Percentiles rank a stretch among this genome's conserved stretches.
Evolutionary conservation across 768 basidiomycete genomes (phyloP).

Genomic region (Hypholoma sublateritium): DNA sequence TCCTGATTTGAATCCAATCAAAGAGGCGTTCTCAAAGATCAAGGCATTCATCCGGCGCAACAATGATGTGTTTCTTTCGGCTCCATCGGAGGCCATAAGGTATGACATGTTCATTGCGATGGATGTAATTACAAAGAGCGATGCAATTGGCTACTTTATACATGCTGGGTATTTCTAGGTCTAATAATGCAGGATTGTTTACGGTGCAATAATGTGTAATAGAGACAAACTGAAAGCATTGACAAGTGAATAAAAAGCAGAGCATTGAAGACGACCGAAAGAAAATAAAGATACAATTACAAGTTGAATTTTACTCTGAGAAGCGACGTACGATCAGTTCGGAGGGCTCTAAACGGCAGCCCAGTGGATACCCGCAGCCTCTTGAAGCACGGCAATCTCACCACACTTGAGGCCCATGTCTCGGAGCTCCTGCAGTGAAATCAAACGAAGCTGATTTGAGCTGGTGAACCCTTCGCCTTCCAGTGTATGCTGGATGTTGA

Average conservation of each 20-base stretch:
- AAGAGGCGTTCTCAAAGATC: conserved; percentile 38
- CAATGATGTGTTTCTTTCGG: conserved; percentile 7
- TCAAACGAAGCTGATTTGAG: conserved; percentile 7
- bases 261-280: neutral
- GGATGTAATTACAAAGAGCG: conserved; percentile 24
- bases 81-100: conserved; percentile 17
- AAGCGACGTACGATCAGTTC: neutral
- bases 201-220: too few relatives aligned
- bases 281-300: neutral
- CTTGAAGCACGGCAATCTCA: conserved; percentile 17
- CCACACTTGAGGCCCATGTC: conserved; percentile 20
- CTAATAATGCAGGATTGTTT: neutral
- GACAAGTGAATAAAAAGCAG: neutral
- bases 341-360: neutral
- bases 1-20: conserved; percentile 39
- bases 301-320: neutral
- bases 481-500: neutral
- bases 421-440: conserved; percentile 11
- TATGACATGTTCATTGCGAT: conserved; percentile 26
- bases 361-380: conserved; percentile 11
- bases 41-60: conserved; percentile 29
- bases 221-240: neutral
- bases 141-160: conserved; percentile 31
- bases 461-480: conserved; percentile 7
- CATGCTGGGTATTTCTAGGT: conserved; percentile 30